Evolutionary conservation across 2,329 filamentous ascomycete genomes (phyloP).

Genomic region (Nannizziopsis barbatae): DNA sequence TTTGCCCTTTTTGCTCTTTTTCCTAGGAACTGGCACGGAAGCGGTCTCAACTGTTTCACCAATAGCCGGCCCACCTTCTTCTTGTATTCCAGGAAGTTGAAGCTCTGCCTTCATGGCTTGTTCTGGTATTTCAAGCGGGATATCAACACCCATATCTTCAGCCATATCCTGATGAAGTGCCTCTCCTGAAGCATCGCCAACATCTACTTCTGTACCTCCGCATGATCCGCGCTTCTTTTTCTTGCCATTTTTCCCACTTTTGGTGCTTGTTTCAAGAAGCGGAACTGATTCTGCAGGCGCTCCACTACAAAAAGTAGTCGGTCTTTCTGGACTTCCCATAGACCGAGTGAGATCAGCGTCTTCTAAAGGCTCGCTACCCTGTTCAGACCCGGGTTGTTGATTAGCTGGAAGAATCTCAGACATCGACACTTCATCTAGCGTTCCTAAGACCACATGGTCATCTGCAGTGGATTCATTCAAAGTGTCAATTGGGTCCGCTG

Average conservation of each 20-base stretch:
- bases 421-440: too few relatives aligned
- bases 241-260: conserved; percentile 26
- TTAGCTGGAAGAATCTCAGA: too few relatives aligned
- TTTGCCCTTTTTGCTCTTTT: conserved; percentile 8
- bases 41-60: neutral
- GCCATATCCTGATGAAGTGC: neutral
- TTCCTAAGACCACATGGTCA: too few relatives aligned
- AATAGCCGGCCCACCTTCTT: neutral
- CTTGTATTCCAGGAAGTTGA: neutral
- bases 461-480: too few relatives aligned
- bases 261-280: conserved; percentile 12
- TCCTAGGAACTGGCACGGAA: conserved; percentile 4
- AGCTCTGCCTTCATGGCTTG: neutral
- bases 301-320: neutral
- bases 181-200: neutral
- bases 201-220: neutral
- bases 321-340: neutral
- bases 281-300: neutral
- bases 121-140: neutral
- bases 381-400: too few relatives aligned
- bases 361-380: too few relatives aligned
- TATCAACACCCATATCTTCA: neutral
- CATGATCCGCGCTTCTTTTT: conserved; percentile 14
- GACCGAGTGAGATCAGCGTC: too few relatives aligned
- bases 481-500: too few relatives aligned